Conservation (phyloP, 495 filamentous ascomycete genomes). For the Bombardia bombarda region DNA sequence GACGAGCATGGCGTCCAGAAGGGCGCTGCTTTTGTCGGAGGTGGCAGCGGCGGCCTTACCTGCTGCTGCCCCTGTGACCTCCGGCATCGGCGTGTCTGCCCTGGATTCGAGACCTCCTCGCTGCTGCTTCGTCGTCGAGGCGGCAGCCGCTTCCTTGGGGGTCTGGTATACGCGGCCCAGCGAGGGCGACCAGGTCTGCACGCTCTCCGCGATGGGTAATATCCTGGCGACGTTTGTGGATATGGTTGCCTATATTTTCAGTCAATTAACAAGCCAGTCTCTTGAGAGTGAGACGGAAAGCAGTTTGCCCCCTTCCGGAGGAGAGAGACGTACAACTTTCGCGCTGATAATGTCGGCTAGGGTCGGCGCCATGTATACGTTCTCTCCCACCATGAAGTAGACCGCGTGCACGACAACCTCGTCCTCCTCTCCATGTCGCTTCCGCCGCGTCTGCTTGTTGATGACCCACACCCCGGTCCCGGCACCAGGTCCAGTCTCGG, state of each 20-base stretch:
- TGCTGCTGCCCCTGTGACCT: slow-evolving; percentile 1
- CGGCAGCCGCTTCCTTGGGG: slow-evolving; percentile 24
- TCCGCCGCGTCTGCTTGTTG: slow-evolving; percentile 72
- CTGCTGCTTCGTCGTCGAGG: slow-evolving; percentile 23
- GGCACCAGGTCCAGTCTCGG: slow-evolving; percentile 52
- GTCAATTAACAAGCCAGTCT: slow-evolving; percentile 10
- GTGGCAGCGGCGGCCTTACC: slow-evolving; percentile 19
- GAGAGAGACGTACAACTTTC: slow-evolving; percentile 51
- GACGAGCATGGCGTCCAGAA: slow-evolving; percentile 46
- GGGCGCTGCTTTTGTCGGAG: slow-evolving; percentile 24
- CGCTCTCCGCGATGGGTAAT: slow-evolving; percentile 42
- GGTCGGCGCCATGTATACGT: slow-evolving; percentile 84
- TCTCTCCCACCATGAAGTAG: slow-evolving; percentile 79
- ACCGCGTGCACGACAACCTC: slow-evolving; percentile 65
- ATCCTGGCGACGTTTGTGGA: slow-evolving; percentile 63
- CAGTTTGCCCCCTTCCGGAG: too few relatives aligned
- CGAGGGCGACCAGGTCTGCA: slow-evolving; percentile 66
- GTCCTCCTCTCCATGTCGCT: slow-evolving; percentile 49
- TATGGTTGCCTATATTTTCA: slow-evolving; percentile 34
- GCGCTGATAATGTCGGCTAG: slow-evolving; percentile 69
- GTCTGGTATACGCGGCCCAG: slow-evolving; percentile 62
- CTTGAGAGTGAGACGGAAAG: background rate
- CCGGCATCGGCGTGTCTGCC: slow-evolving; percentile 45
- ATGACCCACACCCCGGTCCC: slow-evolving; percentile 83
- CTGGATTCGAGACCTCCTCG: slow-evolving; percentile 34